Base-by-base conservation (phyloP, 257 asterid genomes). In the Asclepias syriaca region DNA sequence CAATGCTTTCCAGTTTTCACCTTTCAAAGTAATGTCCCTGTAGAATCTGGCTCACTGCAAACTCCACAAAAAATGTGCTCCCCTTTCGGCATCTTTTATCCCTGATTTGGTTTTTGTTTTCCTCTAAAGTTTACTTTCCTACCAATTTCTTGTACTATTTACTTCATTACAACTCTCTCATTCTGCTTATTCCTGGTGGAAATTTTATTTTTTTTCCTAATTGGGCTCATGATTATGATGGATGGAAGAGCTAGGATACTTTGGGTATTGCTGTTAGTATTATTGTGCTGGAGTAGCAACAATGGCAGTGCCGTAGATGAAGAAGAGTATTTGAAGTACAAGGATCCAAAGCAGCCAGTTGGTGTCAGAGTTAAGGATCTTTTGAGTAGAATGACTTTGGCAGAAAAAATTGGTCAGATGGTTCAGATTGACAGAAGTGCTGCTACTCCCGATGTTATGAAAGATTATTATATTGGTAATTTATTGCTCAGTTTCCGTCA, bases 371-470 rank as follows among this genome's bases (percentile, higher is more conserved):
- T 83, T 15, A 66, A 90, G 70, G 98, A 92, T 85, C 91, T 90
- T 74, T 68, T 92, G 65, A 80, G 82, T 34, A 75, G 90, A 71
- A 92, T 92, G 98, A 87, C 76, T 64, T 76, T 92, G 45, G 88
- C 85, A 78, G 96, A 90, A 59, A 92, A 90, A 81, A 86, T 92
- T 80, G 98, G 96, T 8, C 98, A 92, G 82, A 92, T 92, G 98
- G 27, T 24, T 24, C 27, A 24, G 89, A 88, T 92, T 83, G 98
- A 92, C 57, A 85, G 96, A 58, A 69, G 74, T 70, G 83, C 81
- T 69, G 98, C 96, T 43, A 82, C 92, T 16, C 81, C 89, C 71
- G 83, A 80, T 68, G 76, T 90, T 72, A 77, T 92, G 92, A 90
- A 77, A 78, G 71, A 85, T 10, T 80, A 81, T 82, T 82, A 61